Conservation (phyloP, 2,329 filamentous ascomycete genomes). For the Clonostachys rosea region DNA sequence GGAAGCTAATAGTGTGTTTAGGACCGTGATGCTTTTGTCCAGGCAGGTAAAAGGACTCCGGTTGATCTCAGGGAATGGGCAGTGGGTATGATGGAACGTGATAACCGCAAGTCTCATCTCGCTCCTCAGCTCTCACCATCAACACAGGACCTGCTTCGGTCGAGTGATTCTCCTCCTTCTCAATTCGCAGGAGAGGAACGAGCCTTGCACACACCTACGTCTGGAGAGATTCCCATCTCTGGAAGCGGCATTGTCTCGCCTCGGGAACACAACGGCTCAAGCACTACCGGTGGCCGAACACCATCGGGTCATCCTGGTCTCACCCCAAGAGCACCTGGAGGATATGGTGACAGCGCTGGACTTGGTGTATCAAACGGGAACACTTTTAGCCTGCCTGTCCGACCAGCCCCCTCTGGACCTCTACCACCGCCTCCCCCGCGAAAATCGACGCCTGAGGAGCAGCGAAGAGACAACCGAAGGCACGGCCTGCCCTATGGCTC, state of each 20-base stretch:
- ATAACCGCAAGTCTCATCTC: constrained; percentile 93
- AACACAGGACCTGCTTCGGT: constrained; percentile 70
- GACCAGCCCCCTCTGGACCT: constrained; percentile 53
- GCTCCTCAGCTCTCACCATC: constrained; percentile 75
- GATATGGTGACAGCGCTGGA: constrained; percentile 28
- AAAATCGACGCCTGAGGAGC: constrained; percentile 50
- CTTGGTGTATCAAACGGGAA: constrained; percentile 27
- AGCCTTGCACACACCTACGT: constrained; percentile 58
- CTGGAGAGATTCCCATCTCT: constrained; percentile 66
- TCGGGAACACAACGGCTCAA: constrained; percentile 40
- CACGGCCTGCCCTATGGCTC: too few species aligned
- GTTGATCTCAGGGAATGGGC: constrained; percentile 94
- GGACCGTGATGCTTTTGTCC: constrained; percentile 91
- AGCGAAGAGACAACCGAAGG: constrained; percentile 37
- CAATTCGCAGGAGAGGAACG: constrained; percentile 29
- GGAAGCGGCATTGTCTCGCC: constrained; percentile 51
- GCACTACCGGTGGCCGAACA: constrained; percentile 40
- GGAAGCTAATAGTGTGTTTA: constrained; percentile 24
- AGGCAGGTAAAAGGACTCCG: constrained; percentile 93
- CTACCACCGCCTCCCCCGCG: constrained; percentile 57
- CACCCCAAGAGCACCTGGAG: constrained; percentile 37
- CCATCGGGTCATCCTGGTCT: constrained; percentile 42
- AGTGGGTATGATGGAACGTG: constrained; percentile 85
- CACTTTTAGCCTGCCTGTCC: constrained; percentile 60
- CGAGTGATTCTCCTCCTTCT: constrained; percentile 48